These are phyloP conservation scores for Excoecaria agallocha DNA, from an alignment of 345 rosid genomes.

Conservation along the genomic window DNA sequence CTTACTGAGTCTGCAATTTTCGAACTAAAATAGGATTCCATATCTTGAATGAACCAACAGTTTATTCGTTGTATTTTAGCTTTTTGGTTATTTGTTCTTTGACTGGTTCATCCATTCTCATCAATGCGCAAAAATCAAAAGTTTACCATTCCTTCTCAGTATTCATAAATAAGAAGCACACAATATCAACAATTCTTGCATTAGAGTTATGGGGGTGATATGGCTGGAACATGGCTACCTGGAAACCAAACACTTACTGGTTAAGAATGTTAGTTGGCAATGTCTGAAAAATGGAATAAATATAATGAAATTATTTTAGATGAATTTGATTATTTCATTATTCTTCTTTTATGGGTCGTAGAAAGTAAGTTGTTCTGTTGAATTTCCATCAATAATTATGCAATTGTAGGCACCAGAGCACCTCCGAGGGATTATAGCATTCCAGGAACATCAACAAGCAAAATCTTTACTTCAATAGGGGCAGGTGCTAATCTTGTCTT, in stretches of 20 bases:
- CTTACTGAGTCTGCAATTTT: background rate
- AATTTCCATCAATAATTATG: conserved; percentile 6
- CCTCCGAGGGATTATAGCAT: conserved; percentile 76
- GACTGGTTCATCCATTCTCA: background rate
- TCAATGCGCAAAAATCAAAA: background rate
- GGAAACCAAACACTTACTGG: too few species aligned
- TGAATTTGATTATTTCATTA: background rate
- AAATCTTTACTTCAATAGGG: conserved; percentile 66
- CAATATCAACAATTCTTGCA: background rate
- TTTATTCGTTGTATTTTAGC: background rate
- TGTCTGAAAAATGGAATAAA: too few species aligned
- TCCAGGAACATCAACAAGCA: conserved; percentile 42
- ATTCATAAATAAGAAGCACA: background rate
- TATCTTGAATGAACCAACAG: background rate
- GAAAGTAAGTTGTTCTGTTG: background rate
- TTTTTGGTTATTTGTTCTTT: background rate
- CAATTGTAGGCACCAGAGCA: conserved; percentile 49
- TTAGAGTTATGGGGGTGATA: too few species aligned
- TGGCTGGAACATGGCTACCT: too few species aligned
- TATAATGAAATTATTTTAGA: too few species aligned
- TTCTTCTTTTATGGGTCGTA: background rate
- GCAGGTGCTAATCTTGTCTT: conserved; percentile 83
- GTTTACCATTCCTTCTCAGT: background rate
- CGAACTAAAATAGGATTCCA: background rate
- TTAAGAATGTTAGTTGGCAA: too few species aligned